Base-by-base conservation (phyloP, 768 basidiomycete species). In the Mycena leptocephala region DNA sequence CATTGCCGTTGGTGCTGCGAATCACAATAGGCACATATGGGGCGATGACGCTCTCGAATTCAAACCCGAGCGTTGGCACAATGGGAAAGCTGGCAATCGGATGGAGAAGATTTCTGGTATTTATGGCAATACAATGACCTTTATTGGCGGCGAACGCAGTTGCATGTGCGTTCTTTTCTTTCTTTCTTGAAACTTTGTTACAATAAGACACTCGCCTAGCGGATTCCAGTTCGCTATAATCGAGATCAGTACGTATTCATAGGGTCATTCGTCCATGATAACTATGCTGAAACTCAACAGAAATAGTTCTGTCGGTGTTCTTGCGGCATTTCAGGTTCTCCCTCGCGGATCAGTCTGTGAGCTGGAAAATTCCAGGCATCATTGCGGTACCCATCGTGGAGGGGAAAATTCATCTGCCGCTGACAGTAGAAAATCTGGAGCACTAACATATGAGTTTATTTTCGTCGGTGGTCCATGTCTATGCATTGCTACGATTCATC, bases 91-190 rank as follows among this genome's bases (percentile, higher is more conserved):
- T 22, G 68, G 68, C 9, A 69, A 82, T 30, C 81, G 24, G 68
- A 56, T 43, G 28, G 68, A 33, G n/a, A 69, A 69, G 39, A 41
- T 88, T 14, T 88, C 89, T 3, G 89, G 89, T 0, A 79, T 89
- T 8, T 90, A 18, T 20, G 55, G 69, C 18, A 4, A 14, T 48
- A 89, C 88, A 33, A 86, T 88, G 86, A 88, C 88, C 1, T 90
- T 88, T 79, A 70, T 87, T 14, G 87, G 84, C 39, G 89, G 89
- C 24, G 83, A 84, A 14, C 81, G 88, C 28, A 83, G 88, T 11
- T 90, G 89, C 85, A 88, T 90, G 88, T 88, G 62, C 64, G 87
- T 84, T n/a, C n/a, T n/a, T n/a, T n/a, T n/a, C n/a, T n/a, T n/a
- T n/a, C n/a, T n/a, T n/a, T n/a, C n/a, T n/a, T n/a, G n/a, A n/a